Evolutionary conservation across 306 rosid genomes (phyloP), one percentile per base, ranked within the genome.

Genomic region (Senna tora): DNA sequence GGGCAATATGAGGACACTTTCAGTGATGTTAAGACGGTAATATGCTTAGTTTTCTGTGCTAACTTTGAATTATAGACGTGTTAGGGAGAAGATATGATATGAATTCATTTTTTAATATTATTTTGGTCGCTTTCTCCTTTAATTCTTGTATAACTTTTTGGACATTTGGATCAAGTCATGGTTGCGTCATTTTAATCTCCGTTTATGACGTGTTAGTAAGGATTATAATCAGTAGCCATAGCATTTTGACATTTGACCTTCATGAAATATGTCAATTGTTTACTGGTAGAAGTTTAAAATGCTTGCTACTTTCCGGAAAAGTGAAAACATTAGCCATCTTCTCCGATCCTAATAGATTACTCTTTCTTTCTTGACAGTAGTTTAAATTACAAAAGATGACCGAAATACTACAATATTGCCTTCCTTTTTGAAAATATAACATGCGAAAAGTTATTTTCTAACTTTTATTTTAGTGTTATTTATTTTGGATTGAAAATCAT

Each of bases 1-100:
- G 98, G 98, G 38, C 98, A 93, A 28, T 93, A 93, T 57, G 98
- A 93, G 16, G 96, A 93, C 6, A 77, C 54, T 59, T 93, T 93
- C 82, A 87, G 80, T 21, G 98, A 93, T 85, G 98, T 93, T 71
- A 86, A 93, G 79, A 72, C 52, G 88, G 98, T 93, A 76, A 89
- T 70, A 65, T 52, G 15, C 57, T 80, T 49, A 41, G 20, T 5
- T 7, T 46, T 12, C 15, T 8, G 14, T 9, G 5, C 5, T 13
- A 8, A 55, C 21, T 53, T 42, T 6, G 19, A 42, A 60, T 14
- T 14, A 56, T 52, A 20, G 34, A 20, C 39, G 20, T 54, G 30
- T 65, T 33, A 43, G 45, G 28, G 46, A 47, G 54, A 10, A 33
- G 5, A 62, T 20, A 13, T 30, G 38, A 57, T 15, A 1, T 12